A percentile compares a stretch with the other conserved stretches of the same genome.
These are phyloP conservation scores for Citropsis articulata DNA, from an alignment of 345 rosid genomes.

Conservation along the genomic window DNA sequence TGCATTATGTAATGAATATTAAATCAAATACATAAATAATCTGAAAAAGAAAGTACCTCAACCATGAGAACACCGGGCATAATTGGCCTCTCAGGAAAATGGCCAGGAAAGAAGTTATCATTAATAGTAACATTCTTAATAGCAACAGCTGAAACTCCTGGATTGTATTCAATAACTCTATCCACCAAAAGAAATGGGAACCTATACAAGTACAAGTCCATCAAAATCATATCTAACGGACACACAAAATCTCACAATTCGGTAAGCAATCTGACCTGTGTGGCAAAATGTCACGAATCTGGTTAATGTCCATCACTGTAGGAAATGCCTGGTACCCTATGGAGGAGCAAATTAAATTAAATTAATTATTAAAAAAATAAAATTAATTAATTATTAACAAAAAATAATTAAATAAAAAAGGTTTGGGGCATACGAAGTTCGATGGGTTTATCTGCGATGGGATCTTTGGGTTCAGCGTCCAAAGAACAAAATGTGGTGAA, in stretches of 20 bases:
- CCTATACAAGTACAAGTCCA: constrained; percentile 15
- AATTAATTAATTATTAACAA: background rate
- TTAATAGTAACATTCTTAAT: constrained; percentile 96
- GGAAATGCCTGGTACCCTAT: constrained; percentile 69
- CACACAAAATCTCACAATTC: too few relatives aligned
- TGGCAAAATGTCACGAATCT: constrained; percentile 86
- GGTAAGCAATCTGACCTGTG: constrained; percentile 48
- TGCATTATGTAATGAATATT: too few relatives aligned
- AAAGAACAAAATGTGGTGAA: constrained; percentile 32
- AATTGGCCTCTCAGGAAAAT: constrained; percentile 97
- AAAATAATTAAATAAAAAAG: background rate
- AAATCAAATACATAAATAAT: background rate
- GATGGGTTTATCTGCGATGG: constrained; percentile 36
- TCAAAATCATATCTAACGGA: too few relatives aligned
- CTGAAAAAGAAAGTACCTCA: constrained; percentile 47
- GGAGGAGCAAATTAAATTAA: background rate
- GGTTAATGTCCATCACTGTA: constrained; percentile 84
- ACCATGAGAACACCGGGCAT: constrained; percentile 99
- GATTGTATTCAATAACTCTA: constrained; percentile 92
- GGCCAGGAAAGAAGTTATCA: constrained; percentile 99
- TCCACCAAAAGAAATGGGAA: constrained; percentile 98
- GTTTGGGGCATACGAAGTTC: constrained; percentile 36
- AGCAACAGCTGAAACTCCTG: constrained; percentile 93
- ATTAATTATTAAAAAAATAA: background rate
- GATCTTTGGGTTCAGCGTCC: constrained; percentile 28